Conservation (phyloP, 257 asterid species). For the Plantago ovata region DNA sequence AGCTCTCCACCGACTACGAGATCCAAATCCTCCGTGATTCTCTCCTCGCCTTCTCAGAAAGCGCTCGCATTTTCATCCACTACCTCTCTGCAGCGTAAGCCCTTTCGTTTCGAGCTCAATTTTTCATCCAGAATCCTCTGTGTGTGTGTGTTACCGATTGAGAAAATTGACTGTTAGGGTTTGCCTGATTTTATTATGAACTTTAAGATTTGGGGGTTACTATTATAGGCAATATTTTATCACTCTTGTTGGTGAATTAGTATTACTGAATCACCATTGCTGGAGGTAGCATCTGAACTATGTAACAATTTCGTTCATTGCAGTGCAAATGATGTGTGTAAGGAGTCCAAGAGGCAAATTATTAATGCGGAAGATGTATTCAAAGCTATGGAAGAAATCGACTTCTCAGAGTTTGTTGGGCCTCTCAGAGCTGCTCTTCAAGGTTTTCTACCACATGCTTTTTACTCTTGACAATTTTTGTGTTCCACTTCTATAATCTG, state of each 20-base stretch:
- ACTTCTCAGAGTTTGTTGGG: constrained; percentile 65
- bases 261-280: neutral
- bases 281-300: neutral
- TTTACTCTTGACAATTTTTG: constrained; percentile 5
- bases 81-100: constrained; percentile 79
- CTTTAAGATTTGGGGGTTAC: too few relatives aligned
- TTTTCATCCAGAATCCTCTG: neutral
- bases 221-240: too few relatives aligned
- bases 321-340: constrained; percentile 81
- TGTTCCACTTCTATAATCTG: neutral
- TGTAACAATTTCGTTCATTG: constrained; percentile 13
- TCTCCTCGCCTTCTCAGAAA: constrained; percentile 74
- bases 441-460: constrained; percentile 37
- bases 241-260: too few relatives aligned
- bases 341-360: constrained; percentile 82
- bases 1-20: constrained; percentile 59
- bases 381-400: constrained; percentile 91
- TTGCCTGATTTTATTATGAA: neutral
- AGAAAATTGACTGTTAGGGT: neutral
- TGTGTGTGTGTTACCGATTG: neutral
- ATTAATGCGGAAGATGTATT: constrained; percentile 88
- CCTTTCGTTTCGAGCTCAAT: neutral
- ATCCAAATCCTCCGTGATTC: constrained; percentile 72
- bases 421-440: constrained; percentile 85
- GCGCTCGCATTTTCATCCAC: constrained; percentile 83